Evolutionary conservation across 31 red algal species (phyloP).

Genomic region (Endocladia muricata): DNA sequence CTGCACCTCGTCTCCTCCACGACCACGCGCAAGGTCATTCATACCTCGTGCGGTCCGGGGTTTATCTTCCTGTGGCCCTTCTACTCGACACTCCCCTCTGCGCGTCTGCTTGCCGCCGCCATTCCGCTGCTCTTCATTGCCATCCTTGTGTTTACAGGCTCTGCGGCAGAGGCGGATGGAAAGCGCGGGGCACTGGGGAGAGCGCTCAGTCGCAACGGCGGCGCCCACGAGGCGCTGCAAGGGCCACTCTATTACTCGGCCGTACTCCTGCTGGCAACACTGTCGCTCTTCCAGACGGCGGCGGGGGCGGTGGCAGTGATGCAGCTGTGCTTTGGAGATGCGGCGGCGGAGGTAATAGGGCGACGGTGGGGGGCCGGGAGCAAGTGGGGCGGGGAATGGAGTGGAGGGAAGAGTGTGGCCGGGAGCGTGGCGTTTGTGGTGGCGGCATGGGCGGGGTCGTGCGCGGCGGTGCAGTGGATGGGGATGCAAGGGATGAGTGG

Average conservation of each 20-base stretch:
- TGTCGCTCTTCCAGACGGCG: background rate
- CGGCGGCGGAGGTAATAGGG: background rate
- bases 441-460: background rate
- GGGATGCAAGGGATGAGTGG: background rate
- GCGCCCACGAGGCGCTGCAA: background rate
- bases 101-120: background rate
- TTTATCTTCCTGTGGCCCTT: constrained; percentile 11
- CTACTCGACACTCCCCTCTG: background rate
- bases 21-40: background rate
- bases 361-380: background rate
- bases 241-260: constrained; percentile 2
- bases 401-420: constrained; percentile 2
- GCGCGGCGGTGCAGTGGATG: background rate
- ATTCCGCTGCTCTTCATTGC: background rate
- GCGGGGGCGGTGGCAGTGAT: background rate
- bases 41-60: background rate
- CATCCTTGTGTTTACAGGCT: background rate
- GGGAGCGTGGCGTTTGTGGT: background rate
- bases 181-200: background rate
- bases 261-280: background rate
- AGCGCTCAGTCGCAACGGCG: background rate
- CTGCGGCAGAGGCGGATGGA: background rate
- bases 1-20: background rate
- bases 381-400: background rate
- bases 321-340: constrained; percentile 4